Percentiles rank a stretch among this genome's conserved stretches.
Evolutionary conservation across 1,284 basidiomycete species (phyloP).

Genomic region (Gomphus bonarii): DNA sequence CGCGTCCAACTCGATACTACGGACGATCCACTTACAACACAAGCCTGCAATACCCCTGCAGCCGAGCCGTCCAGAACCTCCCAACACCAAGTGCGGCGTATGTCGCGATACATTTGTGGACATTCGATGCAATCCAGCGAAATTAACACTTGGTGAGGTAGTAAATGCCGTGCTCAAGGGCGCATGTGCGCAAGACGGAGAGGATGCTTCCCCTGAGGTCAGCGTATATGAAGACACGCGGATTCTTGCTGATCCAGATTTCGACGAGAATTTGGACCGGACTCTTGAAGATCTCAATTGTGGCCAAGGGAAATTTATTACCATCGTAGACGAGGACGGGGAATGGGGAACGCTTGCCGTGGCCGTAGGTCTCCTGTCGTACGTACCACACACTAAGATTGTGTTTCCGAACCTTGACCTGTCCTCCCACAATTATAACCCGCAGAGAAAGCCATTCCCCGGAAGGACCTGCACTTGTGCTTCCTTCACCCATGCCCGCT

Average conservation of each 20-base stretch:
- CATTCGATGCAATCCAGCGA: slow-evolving; percentile 57
- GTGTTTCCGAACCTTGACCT: slow-evolving; percentile 5
- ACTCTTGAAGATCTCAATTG: slow-evolving; percentile 67
- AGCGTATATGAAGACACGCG: slow-evolving; percentile 80
- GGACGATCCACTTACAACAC: slow-evolving; percentile 67
- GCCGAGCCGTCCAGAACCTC: slow-evolving; percentile 48
- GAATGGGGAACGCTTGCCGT: slow-evolving; percentile 64
- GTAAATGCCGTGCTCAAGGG: slow-evolving; percentile 49
- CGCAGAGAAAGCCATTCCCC: slow-evolving; percentile 40
- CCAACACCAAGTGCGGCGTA: slow-evolving; percentile 71
- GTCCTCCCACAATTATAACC: not conserved
- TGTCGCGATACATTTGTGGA: slow-evolving; percentile 81
- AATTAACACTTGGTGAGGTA: slow-evolving; percentile 62
- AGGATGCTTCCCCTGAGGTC: slow-evolving; percentile 45
- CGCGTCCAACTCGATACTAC: slow-evolving; percentile 28
- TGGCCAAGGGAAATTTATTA: slow-evolving; percentile 70
- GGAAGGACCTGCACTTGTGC: slow-evolving; percentile 40
- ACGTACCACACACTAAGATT: slow-evolving; percentile 26
- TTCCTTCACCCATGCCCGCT: slow-evolving; percentile 51
- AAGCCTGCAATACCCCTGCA: slow-evolving; percentile 69
- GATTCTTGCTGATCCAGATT: slow-evolving; percentile 80
- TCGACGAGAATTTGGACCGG: slow-evolving; percentile 72
- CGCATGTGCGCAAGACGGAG: slow-evolving; percentile 16
- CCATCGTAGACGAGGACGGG: slow-evolving; percentile 84
- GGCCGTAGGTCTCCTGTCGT: slow-evolving; percentile 65